Conservation (phyloP, 1,139 yeast genomes). For the Saccharomyces hybrid region DNA sequence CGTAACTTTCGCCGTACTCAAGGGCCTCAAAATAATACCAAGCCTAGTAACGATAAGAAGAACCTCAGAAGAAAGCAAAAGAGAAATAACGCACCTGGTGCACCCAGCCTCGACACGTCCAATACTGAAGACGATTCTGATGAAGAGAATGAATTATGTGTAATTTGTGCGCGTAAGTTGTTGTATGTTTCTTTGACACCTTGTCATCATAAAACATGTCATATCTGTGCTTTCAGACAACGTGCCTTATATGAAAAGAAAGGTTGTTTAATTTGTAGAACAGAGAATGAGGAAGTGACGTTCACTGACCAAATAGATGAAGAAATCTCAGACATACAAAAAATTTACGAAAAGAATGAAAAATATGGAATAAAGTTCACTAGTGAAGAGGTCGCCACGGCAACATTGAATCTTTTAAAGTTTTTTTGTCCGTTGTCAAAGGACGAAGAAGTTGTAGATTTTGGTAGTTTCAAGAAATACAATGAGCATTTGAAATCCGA, state of each 20-base stretch:
- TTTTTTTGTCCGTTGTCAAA: slow-evolving; percentile 45
- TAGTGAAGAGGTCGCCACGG: slow-evolving; percentile 36
- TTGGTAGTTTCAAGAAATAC: slow-evolving; percentile 47
- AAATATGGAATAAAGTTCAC: slow-evolving; percentile 49
- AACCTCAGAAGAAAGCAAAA: slow-evolving; percentile 3
- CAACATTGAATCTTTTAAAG: slow-evolving; percentile 46
- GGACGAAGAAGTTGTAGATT: slow-evolving; percentile 28
- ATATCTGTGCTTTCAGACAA: slow-evolving; percentile 73
- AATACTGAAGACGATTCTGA: slow-evolving; percentile 21
- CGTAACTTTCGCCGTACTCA: slow-evolving; percentile 34
- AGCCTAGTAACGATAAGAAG: not conserved
- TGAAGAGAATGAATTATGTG: slow-evolving; percentile 45
- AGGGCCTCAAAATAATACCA: slow-evolving; percentile 9
- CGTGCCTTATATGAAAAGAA: slow-evolving; percentile 70
- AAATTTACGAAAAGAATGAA: slow-evolving; percentile 36
- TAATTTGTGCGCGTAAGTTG: slow-evolving; percentile 77
- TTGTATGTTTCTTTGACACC: slow-evolving; percentile 61
- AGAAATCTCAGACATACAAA: slow-evolving; percentile 34
- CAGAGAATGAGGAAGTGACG: slow-evolving; percentile 53
- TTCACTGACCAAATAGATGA: slow-evolving; percentile 47
- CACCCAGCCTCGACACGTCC: not conserved
- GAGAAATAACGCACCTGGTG: not conserved
- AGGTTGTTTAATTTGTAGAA: slow-evolving; percentile 75
- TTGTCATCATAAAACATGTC: slow-evolving; percentile 83
- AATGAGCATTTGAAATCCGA: slow-evolving; percentile 55